A percentile compares a stretch with the other conserved stretches of the same genome.
Conservation (phyloP, 2,329 filamentous ascomycete genomes). For the Cryphonectria parasitica region DNA sequence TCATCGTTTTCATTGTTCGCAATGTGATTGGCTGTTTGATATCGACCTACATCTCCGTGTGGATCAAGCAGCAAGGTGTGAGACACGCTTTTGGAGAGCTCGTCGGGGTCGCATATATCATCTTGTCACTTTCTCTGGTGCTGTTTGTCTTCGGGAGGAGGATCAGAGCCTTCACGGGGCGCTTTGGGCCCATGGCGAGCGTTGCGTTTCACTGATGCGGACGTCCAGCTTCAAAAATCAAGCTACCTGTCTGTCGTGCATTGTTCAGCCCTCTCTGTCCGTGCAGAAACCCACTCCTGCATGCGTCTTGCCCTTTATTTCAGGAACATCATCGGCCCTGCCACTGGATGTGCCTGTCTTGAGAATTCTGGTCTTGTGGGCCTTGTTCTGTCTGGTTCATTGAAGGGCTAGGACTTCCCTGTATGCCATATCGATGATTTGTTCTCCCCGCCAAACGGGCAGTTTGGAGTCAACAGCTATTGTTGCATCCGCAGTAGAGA, state of each 20-base stretch:
- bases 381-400: not conserved
- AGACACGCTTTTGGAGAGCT: constrained; percentile 35
- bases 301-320: not conserved
- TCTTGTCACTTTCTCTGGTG: constrained; percentile 15
- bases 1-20: constrained; percentile 37
- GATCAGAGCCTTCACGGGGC: constrained; percentile 4
- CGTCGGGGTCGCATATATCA: constrained; percentile 25
- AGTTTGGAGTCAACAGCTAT: too few relatives aligned
- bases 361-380: not conserved
- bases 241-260: not conserved
- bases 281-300: not conserved
- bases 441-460: too few relatives aligned
- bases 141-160: constrained; percentile 4
- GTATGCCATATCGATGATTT: too few relatives aligned
- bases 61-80: constrained; percentile 32
- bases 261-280: not conserved
- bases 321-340: not conserved
- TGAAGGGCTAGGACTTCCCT: not conserved
- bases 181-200: constrained; percentile 18
- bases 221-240: not conserved
- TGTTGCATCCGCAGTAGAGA: too few relatives aligned
- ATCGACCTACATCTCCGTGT: constrained; percentile 35
- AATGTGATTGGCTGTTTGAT: constrained; percentile 36
- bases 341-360: not conserved
- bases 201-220: not conserved